These are phyloP conservation scores for Diplodia intermedia DNA, from an alignment of 2,329 filamentous ascomycete genomes.

Conservation along the genomic window DNA sequence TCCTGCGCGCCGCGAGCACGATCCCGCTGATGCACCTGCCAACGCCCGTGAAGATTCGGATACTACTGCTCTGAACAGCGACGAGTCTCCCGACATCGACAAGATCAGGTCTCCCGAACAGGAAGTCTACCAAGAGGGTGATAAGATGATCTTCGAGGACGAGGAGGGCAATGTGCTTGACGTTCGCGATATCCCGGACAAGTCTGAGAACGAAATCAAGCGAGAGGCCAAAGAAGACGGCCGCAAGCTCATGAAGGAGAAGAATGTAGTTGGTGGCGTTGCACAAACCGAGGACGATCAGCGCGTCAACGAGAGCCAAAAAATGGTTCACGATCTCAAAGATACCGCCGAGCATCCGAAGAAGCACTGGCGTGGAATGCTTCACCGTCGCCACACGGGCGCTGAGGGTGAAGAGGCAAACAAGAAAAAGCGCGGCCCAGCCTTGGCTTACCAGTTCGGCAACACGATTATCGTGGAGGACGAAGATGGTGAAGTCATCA, in stretches of 20 bases:
- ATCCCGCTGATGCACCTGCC: constrained; percentile 40
- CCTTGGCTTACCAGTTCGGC: constrained; percentile 84
- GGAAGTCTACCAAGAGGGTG: constrained; percentile 81
- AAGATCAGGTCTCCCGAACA: constrained; percentile 52
- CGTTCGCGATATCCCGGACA: constrained; percentile 50
- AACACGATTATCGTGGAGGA: constrained; percentile 92
- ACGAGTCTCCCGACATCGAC: constrained; percentile 46
- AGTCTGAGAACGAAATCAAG: constrained; percentile 63
- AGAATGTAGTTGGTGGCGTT: constrained; percentile 51
- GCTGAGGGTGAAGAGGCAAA: constrained; percentile 44
- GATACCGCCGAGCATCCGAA: constrained; percentile 46
- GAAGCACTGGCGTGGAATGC: constrained; percentile 49
- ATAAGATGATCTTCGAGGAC: constrained; percentile 81
- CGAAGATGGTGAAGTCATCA: constrained; percentile 84
- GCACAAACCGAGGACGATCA: constrained; percentile 53
- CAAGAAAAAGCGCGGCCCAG: constrained; percentile 66
- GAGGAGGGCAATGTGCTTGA: constrained; percentile 84
- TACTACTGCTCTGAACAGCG: constrained; percentile 52
- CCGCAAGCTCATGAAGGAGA: constrained; percentile 62
- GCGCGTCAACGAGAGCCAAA: constrained; percentile 51
- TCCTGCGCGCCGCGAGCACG: constrained; percentile 55
- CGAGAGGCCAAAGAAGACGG: constrained; percentile 65
- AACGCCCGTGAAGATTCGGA: constrained; percentile 54
- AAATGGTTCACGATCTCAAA: constrained; percentile 47
- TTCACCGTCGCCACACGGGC: constrained; percentile 51